Percentiles rank a stretch among this genome's conserved stretches.
Conservation (phyloP, 2,329 filamentous ascomycete species). For the Penicillium fuscoglaucum region DNA sequence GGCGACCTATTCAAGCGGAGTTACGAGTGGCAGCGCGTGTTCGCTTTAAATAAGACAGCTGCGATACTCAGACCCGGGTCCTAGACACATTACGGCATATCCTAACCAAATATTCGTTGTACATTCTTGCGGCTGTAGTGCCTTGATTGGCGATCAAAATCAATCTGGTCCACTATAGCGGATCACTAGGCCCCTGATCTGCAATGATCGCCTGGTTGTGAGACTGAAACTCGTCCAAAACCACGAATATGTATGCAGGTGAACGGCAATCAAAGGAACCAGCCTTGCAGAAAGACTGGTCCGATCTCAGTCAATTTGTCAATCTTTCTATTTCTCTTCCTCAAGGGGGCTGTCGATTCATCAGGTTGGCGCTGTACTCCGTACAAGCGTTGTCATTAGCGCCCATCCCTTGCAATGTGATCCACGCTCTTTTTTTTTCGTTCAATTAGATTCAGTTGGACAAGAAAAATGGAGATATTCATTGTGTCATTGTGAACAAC, state of each 20-base stretch:
- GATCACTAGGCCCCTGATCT: constrained; percentile 19
- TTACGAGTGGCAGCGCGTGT: not conserved
- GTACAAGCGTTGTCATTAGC: not conserved
- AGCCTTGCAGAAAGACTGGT: constrained; percentile 10
- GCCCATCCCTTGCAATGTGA: constrained; percentile 8
- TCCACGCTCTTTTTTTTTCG: not conserved
- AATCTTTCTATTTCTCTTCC: not conserved
- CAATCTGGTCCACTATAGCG: constrained; percentile 15
- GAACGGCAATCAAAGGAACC: constrained; percentile 7
- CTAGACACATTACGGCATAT: constrained; percentile 12
- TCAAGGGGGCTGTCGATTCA: not conserved
- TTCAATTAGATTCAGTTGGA: not conserved
- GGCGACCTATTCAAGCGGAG: not conserved
- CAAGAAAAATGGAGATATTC: not conserved
- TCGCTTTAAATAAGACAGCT: constrained; percentile 19
- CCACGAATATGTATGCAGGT: not conserved
- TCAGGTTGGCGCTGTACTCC: not conserved
- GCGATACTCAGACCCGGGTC: not conserved
- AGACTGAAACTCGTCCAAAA: not conserved
- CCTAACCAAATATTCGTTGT: constrained; percentile 12
- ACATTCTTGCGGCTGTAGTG: constrained; percentile 15
- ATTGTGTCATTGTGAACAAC: not conserved
- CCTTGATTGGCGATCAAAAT: constrained; percentile 21
- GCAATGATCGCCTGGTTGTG: constrained; percentile 18
- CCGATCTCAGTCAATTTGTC: constrained; percentile 2